A percentile compares a stretch with the other conserved stretches of the same genome.
These are phyloP conservation scores for Candida hungchunana DNA, from an alignment of 805 yeast species.

Conservation along the genomic window DNA sequence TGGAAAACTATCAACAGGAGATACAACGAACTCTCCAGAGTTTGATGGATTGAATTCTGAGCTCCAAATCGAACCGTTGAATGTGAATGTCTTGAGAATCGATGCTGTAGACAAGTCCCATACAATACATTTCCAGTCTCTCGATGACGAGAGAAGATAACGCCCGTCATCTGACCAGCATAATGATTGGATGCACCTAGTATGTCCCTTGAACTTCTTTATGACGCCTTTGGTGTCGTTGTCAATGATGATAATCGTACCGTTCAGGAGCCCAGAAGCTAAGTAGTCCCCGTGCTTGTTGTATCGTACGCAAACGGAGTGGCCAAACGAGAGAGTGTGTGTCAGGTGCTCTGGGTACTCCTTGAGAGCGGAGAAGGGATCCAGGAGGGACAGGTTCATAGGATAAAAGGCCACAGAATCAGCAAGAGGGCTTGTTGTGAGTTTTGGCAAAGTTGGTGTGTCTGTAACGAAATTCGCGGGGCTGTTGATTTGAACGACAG, in stretches of 20 bases:
- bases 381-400: slow-evolving; percentile 80
- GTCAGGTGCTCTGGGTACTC: slow-evolving; percentile 87
- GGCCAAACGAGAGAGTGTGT: slow-evolving; percentile 62
- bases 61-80: slow-evolving; percentile 74
- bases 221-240: slow-evolving; percentile 60
- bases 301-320: slow-evolving; percentile 63
- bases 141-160: slow-evolving; percentile 62
- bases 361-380: slow-evolving; percentile 86
- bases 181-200: slow-evolving; percentile 65
- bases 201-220: slow-evolving; percentile 58
- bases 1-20: slow-evolving; percentile 61
- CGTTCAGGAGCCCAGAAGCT: slow-evolving; percentile 76
- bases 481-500: not conserved
- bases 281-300: slow-evolving; percentile 78
- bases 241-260: slow-evolving; percentile 70
- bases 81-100: slow-evolving; percentile 41
- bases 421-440: too few species aligned
- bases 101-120: slow-evolving; percentile 63
- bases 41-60: slow-evolving; percentile 51
- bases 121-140: slow-evolving; percentile 77
- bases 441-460: too few species aligned
- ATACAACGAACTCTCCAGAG: slow-evolving; percentile 49
- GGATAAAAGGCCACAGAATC: too few species aligned
- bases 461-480: too few species aligned
- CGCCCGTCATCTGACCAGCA: slow-evolving; percentile 75